Percentiles rank a stretch among this genome's conserved stretches.
phyloP scores from a whole-genome alignment of 1,284 basidiomycete species.

The Papiliotrema fonsecae region DNA sequence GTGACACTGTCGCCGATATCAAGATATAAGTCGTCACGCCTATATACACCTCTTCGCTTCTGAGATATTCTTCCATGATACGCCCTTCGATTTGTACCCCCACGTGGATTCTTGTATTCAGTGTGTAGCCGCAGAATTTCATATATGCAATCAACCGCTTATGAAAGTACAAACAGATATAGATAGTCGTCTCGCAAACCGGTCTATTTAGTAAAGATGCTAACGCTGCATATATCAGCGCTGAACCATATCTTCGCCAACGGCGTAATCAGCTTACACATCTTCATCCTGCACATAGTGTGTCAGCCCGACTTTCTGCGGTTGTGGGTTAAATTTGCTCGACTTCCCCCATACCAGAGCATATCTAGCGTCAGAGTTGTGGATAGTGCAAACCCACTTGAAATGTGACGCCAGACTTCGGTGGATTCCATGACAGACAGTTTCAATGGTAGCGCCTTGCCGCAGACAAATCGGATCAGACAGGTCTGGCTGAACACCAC shows the following conservation, averaged over 20 bases:
- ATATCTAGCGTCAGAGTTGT: constrained; percentile 51
- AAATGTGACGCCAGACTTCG: constrained; percentile 83
- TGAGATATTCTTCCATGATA: too few species aligned
- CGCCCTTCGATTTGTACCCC: too few species aligned
- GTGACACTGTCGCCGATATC: constrained; percentile 36
- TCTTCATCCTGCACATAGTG: constrained; percentile 92
- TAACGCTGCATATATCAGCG: constrained; percentile 43
- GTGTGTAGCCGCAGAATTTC: too few species aligned
- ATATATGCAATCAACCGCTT: too few species aligned
- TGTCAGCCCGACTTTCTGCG: constrained; percentile 81
- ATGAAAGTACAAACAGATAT: too few species aligned
- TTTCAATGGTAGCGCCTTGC: constrained; percentile 89
- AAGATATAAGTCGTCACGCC: constrained; percentile 16
- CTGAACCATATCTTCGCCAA: background rate
- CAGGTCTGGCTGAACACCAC: constrained; percentile 88
- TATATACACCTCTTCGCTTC: too few species aligned
- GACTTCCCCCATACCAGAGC: constrained; percentile 91
- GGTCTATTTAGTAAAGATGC: constrained; percentile 49
- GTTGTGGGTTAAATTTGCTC: constrained; percentile 84
- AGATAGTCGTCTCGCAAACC: too few species aligned
- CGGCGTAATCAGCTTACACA: constrained; percentile 59
- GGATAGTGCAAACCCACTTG: constrained; percentile 45
- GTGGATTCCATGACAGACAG: constrained; percentile 88
- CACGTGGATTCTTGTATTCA: too few species aligned
- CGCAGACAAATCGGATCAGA: constrained; percentile 88